Evolutionary conservation across 1,284 basidiomycete genomes (phyloP).

Genomic region (Ustilago nuda): DNA sequence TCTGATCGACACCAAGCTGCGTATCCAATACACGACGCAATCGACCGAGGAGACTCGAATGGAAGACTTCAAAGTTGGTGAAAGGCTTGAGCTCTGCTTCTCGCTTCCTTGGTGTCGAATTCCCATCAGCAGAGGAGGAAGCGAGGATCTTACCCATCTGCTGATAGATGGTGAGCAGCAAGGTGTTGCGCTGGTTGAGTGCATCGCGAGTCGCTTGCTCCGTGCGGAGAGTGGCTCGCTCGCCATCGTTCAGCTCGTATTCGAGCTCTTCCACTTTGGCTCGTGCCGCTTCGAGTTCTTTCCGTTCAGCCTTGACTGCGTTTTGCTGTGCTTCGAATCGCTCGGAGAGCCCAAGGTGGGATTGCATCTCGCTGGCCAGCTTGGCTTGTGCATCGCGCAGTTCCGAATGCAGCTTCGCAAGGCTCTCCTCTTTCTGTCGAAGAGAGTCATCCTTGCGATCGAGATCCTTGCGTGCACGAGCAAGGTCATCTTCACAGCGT

Average conservation of each 20-base stretch:
- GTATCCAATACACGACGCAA: slow-evolving; percentile 85
- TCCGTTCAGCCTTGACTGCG: slow-evolving; percentile 43
- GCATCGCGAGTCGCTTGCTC: slow-evolving; percentile 89
- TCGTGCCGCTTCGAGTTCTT: slow-evolving; percentile 48
- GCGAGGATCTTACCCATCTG: slow-evolving; percentile 92
- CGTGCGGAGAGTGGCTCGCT: slow-evolving; percentile 77
- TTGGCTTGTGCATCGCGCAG: slow-evolving; percentile 54
- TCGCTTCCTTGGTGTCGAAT: slow-evolving; percentile 70
- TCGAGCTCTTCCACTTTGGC: slow-evolving; percentile 77
- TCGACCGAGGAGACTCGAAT: slow-evolving; percentile 89
- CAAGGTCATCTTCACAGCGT: slow-evolving; percentile 82
- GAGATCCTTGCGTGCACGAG: slow-evolving; percentile 79
- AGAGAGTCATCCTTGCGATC: slow-evolving; percentile 77
- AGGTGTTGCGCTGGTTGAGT: slow-evolving; percentile 88
- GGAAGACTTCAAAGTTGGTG: slow-evolving; percentile 92
- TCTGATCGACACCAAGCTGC: slow-evolving; percentile 85
- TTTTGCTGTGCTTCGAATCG: slow-evolving; percentile 62
- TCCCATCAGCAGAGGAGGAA: slow-evolving; percentile 31
- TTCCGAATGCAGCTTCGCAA: slow-evolving; percentile 73
- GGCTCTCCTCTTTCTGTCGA: slow-evolving; percentile 77
- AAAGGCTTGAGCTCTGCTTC: slow-evolving; percentile 85
- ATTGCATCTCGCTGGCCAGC: slow-evolving; percentile 62
- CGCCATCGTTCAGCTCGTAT: slow-evolving; percentile 83
- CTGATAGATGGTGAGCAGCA: slow-evolving; percentile 90
- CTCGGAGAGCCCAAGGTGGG: slow-evolving; percentile 59